Percentiles rank a stretch among this genome's conserved stretches.
phyloP scores from a whole-genome alignment of 257 asterid species.

The Solanum chiquidenum region DNA sequence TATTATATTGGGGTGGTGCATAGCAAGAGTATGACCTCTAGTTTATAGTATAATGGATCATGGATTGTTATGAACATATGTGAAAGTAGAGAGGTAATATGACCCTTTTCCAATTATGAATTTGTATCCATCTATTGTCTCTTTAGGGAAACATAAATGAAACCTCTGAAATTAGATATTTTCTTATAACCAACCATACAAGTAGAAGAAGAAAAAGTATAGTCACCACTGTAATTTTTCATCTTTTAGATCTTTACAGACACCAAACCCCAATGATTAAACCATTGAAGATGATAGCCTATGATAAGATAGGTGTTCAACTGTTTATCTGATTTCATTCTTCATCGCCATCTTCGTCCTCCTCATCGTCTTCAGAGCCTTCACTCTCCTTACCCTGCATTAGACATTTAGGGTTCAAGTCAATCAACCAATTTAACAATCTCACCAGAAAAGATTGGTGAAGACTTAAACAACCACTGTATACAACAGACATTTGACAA shows the following conservation, averaged over 20 bases:
- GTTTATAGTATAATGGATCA: neutral
- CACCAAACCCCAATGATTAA: neutral
- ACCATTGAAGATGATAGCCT: neutral
- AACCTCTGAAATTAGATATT: neutral
- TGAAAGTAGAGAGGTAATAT: neutral
- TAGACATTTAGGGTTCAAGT: neutral
- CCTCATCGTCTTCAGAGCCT: slow-evolving; percentile 42
- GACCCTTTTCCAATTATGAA: neutral
- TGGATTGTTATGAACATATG: neutral
- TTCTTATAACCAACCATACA: neutral
- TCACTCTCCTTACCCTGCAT: slow-evolving; percentile 52
- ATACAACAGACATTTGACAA: neutral
- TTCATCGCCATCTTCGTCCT: slow-evolving; percentile 32
- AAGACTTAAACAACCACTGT: neutral
- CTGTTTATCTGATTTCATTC: slow-evolving; percentile 15
- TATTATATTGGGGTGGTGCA: neutral
- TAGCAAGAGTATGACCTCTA: neutral
- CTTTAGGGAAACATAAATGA: neutral
- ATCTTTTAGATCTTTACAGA: slow-evolving; percentile 10
- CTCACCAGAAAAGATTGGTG: neutral
- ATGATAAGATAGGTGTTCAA: neutral
- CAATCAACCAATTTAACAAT: neutral
- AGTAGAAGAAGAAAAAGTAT: neutral
- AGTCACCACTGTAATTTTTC: neutral
- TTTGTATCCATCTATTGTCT: neutral